Evolutionary conservation across 352 stramenopile genomes (phyloP).

Genomic region (Plasmopara viticola): DNA sequence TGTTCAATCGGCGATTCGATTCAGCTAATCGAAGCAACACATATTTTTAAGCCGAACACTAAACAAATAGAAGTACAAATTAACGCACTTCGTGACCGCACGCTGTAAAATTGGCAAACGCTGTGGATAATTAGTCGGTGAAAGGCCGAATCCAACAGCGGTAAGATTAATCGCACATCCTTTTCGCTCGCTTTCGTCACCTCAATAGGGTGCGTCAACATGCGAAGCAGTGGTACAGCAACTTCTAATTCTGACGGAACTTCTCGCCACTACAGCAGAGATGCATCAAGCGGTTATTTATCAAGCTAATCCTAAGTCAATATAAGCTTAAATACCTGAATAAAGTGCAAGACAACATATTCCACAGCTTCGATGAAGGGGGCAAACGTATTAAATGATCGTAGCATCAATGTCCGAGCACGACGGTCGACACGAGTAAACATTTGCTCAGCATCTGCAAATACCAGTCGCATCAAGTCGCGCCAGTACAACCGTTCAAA

Average conservation of each 20-base stretch:
- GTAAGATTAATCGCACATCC: slow-evolving; percentile 62
- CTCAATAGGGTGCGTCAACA: slow-evolving; percentile 63
- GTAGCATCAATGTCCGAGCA: slow-evolving; percentile 56
- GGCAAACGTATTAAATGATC: slow-evolving; percentile 60
- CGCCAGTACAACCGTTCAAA: not conserved
- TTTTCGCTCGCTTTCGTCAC: slow-evolving; percentile 49
- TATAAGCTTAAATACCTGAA: slow-evolving; percentile 43
- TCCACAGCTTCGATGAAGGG: slow-evolving; percentile 76
- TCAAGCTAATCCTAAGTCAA: not conserved
- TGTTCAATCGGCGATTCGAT: slow-evolving; percentile 57
- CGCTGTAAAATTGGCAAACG: slow-evolving; percentile 83
- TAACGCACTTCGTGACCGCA: slow-evolving; percentile 74
- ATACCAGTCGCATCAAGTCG: not conserved
- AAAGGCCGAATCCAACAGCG: slow-evolving; percentile 76
- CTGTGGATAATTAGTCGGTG: slow-evolving; percentile 85
- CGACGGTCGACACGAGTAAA: slow-evolving; percentile 69
- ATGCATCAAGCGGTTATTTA: not conserved
- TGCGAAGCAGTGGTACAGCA: slow-evolving; percentile 39
- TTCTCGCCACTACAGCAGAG: slow-evolving; percentile 52
- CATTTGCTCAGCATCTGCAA: slow-evolving; percentile 68
- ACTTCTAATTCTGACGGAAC: slow-evolving; percentile 71
- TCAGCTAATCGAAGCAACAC: slow-evolving; percentile 36
- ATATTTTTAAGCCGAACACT: slow-evolving; percentile 9
- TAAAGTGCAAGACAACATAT: slow-evolving; percentile 72
- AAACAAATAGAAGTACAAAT: not conserved